Base-by-base conservation (phyloP, 139 green algal species). In the Tetradesmus obliquus region DNA sequence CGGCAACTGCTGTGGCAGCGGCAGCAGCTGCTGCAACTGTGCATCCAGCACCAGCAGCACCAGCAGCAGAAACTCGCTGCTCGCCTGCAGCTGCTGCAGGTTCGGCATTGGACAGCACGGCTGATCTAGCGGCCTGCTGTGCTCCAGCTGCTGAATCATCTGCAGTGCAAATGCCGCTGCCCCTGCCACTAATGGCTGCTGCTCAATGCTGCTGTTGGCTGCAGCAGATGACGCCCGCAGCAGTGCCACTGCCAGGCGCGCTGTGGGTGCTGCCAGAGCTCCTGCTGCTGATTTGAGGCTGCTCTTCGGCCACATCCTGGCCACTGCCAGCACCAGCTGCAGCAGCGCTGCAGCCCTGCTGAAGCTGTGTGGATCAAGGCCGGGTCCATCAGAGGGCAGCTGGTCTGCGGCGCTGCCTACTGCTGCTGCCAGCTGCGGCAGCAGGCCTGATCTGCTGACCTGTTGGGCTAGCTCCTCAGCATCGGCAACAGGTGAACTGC, bases 381-480 rank as follows among this genome's bases (percentile, higher is more conserved):
- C 10, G 9, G 10, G 10, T 19, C 0, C 19, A 5, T 10, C 10
- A 13, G 10, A 72, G 62, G 62, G 10, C 62, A 76, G 66, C 15
- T 76, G 66, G 1, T 76, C n/a, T 82, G 76, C 76, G 55, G 76
- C 13, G 5, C 76, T 82, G 76, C 24, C 7, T 55, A 3, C n/a
- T 82, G 76, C 76, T 55, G 19, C n/a, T 17, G 76, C 76, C 22
- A 55, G n/a, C 76, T 51, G 7, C 7, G n/a, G 76, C 24, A 53
- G 76, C 76, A 82, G 76, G 24, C 76, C n/a, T 82, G 76, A 82
- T 82, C 76, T 82, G 76, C n/a, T 82, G 76, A 82, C 15, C 15
- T 76, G 66, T 9, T 76, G 66, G 1, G 76, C 76, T 5, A 82
- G 76, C 76, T 82, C 24, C 76, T 54, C 22, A 6, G 76, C 76